Conservation (phyloP, 805 yeast species). For the Pichia exigua region DNA sequence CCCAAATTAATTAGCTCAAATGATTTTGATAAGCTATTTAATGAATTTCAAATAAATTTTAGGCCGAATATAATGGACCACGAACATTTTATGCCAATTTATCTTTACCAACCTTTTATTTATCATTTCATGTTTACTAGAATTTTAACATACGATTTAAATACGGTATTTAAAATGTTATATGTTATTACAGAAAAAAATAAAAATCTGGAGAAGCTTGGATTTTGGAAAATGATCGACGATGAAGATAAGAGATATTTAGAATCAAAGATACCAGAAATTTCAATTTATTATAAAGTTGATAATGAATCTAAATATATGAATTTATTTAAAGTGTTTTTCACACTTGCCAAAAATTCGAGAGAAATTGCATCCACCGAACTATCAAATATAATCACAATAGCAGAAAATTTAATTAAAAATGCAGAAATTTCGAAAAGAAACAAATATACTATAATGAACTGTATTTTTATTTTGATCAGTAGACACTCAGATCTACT, state of each 20-base stretch:
- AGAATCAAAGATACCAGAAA: not conserved
- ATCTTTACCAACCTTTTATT: slow-evolving; percentile 1
- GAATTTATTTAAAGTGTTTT: slow-evolving; percentile 4
- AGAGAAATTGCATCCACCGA: slow-evolving; percentile 1
- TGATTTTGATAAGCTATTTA: not conserved
- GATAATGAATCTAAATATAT: slow-evolving; percentile 1
- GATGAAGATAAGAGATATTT: not conserved
- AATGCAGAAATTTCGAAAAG: not conserved
- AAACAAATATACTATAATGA: slow-evolving; percentile 6
- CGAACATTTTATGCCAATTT: not conserved
- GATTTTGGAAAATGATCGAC: slow-evolving; percentile 8
- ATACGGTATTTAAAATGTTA: not conserved
- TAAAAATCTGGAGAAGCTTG: not conserved
- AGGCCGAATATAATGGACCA: no score
- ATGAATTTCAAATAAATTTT: not conserved
- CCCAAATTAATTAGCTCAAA: not conserved
- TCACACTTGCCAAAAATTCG: slow-evolving; percentile 3
- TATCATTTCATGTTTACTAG: slow-evolving; percentile 4
- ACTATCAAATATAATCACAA: slow-evolving; percentile 3
- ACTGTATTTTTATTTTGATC: slow-evolving; percentile 6
- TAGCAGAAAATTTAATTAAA: slow-evolving; percentile 6
- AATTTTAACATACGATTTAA: not conserved
- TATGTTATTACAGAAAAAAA: slow-evolving; percentile 1
- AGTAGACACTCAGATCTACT: slow-evolving; percentile 9
- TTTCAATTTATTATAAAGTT: not conserved